Percentiles rank a stretch among this genome's conserved stretches.
phyloP scores from a whole-genome alignment of 352 stramenopile genomes.

The Elongisporangium undulatum region DNA sequence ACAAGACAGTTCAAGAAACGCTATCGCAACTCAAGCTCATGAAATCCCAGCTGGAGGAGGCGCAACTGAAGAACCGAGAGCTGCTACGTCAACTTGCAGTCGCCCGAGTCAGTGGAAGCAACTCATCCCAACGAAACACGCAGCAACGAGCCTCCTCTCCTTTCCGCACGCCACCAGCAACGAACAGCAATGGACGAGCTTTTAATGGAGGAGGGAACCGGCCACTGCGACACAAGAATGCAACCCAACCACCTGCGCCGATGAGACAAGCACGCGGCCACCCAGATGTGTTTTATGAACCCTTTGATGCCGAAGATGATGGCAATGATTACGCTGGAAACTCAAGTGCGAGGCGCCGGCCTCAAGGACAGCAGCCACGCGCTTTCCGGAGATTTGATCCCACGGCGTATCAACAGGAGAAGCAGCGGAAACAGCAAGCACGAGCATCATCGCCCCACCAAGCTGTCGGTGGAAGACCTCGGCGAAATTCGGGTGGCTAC shows the following conservation, averaged over 20 bases:
- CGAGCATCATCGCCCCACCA: conserved; percentile 27
- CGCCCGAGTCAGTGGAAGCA: conserved; percentile 31
- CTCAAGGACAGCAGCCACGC: conserved; percentile 6
- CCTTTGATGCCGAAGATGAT: conserved; percentile 23
- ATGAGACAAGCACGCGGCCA: background rate
- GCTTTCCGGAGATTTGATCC: conserved; percentile 71
- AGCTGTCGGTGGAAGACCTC: background rate
- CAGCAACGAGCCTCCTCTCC: conserved; percentile 6
- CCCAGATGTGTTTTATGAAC: background rate
- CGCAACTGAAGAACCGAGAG: conserved; percentile 73
- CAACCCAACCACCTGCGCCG: background rate
- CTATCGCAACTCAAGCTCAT: conserved; percentile 51
- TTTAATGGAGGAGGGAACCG: background rate
- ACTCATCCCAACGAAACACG: background rate
- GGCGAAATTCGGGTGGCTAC: conserved; percentile 32
- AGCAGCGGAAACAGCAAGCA: conserved; percentile 46
- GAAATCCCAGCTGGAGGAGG: conserved; percentile 55
- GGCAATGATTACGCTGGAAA: conserved; percentile 4
- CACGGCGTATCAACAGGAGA: conserved; percentile 78
- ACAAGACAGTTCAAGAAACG: conserved; percentile 42
- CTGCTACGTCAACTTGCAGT: conserved; percentile 70
- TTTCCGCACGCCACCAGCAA: background rate
- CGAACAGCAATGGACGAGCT: background rate
- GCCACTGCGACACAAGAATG: background rate
- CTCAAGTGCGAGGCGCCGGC: background rate